Base-by-base conservation (phyloP, 2,329 filamentous ascomycete genomes). In the Amauroascus niger region DNA sequence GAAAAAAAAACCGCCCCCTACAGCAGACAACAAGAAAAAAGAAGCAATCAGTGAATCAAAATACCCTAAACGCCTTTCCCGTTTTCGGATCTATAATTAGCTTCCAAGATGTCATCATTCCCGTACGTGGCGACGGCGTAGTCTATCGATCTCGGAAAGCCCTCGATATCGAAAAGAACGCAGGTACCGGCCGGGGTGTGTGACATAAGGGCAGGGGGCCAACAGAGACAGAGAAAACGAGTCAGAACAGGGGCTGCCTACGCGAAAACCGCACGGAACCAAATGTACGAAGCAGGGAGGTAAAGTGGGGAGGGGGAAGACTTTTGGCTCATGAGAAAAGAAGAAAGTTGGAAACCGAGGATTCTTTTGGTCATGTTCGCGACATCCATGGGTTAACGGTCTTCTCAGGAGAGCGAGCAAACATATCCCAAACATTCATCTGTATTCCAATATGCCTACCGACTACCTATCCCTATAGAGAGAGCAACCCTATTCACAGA, bases 161-260 rank as follows among this genome's bases (percentile, higher is more conserved):
- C 33, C 28, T 43, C 45, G 35, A 26, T 24, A 54, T 37, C n/a
- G n/a, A 47, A 51, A 35, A 26, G 37, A 48, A 57, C 26, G 52
- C 40, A 46, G 49, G 49, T 54, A 49, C 52, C 44, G 33, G 49
- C 55, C 28, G 44, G 48, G 51, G 47, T 54, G 33, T 22, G 32
- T 40, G 30, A 39, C 40, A 51, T 51, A 28, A 46, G 30, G 46
- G 30, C 41, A 41, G 32, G 40, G 45, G 20, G 14, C n/a, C n/a
- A 11, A 39, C 16, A 45, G 24, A 47, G n/a, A n/a, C n/a, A n/a
- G n/a, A 7, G n/a, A 9, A 39, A 14, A 39, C 9, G 13, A 35
- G 13, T 5, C 20, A 32, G 6, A 41, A 5, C 39, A 16, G 24
- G 35, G 30, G 11, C 7, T 16, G 30, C 20, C 26, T 26, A 43